Base-by-base conservation (phyloP, 1,284 basidiomycete genomes). In the Marasmius oreades region DNA sequence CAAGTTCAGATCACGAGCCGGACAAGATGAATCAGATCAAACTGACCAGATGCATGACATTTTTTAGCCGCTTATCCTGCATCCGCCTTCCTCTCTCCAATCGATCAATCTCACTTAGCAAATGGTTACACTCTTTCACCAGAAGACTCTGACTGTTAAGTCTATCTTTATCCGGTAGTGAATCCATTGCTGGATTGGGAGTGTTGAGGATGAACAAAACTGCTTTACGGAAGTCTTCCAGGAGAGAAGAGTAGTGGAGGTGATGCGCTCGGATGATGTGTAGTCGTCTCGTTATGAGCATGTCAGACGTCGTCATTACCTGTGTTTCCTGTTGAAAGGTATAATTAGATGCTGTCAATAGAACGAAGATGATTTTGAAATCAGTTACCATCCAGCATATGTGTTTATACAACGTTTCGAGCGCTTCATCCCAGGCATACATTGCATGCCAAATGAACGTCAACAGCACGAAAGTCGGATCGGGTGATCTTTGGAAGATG, bases 381-480 rank as follows among this genome's bases (percentile, higher is more conserved):
- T 39, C 26, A 64, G 68, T 61, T 59, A 81, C 81, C 50, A 82
- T 68, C 37, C 60, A 64, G 58, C 70, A 76, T 36, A 84, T 74
- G 60, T 82, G 74, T 1, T 65, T 58, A 52, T 81, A 81, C 37
- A 84, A 65, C 34, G 70, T 68, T 57, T 82, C 81, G 6, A 84
- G 62, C 0, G 80, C 72, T 61, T 84, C 74, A 54, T 84, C 82
- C 80, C 81, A 84, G 0, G 78, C 78, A 60, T 82, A 84, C 57
- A 82, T 59, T 4, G 79, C 78, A 52, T 84, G 79, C 81, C 82
- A 84, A 45, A 84, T 66, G 44, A 76, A 76, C 4, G 77, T 71
- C 26, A 84, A 68, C 16, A 84, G 70, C 1, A 83, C 61, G 53
- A 84, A 78, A 0, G 81, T 82, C 0, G 81, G 79, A 61, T 84